Conservation (phyloP, 2,329 filamentous ascomycete species). For the Pseudogymnoascus sp. region DNA sequence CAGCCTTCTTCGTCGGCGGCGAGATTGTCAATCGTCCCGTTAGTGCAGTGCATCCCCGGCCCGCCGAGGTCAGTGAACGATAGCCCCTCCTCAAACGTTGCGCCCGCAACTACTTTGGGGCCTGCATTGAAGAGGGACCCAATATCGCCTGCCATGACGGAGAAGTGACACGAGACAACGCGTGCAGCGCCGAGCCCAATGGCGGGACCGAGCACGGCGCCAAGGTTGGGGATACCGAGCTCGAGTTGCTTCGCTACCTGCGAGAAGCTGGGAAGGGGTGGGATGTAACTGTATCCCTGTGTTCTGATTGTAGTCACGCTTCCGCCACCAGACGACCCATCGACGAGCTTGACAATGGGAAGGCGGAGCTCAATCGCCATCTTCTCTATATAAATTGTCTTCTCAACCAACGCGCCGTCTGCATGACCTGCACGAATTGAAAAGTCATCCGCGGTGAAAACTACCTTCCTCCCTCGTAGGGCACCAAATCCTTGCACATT, state of each 20-base stretch:
- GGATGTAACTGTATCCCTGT: conserved; percentile 52
- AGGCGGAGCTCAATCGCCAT: conserved; percentile 48
- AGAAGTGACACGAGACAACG: conserved; percentile 56
- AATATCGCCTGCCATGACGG: conserved; percentile 57
- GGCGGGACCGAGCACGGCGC: conserved; percentile 54
- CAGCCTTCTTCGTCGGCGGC: conserved; percentile 53
- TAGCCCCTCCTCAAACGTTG: conserved; percentile 57
- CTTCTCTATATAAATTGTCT: conserved; percentile 56
- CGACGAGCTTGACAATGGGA: conserved; percentile 56
- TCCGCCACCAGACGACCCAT: conserved; percentile 56
- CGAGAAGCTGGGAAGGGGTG: conserved; percentile 46
- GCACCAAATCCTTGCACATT: conserved; percentile 54
- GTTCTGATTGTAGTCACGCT: conserved; percentile 52
- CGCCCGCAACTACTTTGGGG: conserved; percentile 52
- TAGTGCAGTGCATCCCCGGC: conserved; percentile 53
- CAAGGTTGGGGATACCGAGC: conserved; percentile 55
- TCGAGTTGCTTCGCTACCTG: conserved; percentile 52
- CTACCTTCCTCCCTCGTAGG: conserved; percentile 44
- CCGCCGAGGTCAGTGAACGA: conserved; percentile 53
- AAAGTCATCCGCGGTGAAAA: conserved; percentile 59
- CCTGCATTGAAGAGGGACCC: conserved; percentile 58
- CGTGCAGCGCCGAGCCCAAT: conserved; percentile 56
- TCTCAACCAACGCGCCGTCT: conserved; percentile 49
- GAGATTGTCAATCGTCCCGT: conserved; percentile 59
- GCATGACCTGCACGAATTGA: conserved; percentile 56